A percentile compares a stretch with the other conserved stretches of the same genome.
Evolutionary conservation across 2,329 filamentous ascomycete genomes (phyloP).

Genomic region (Conoideocrella luteorostrata): DNA sequence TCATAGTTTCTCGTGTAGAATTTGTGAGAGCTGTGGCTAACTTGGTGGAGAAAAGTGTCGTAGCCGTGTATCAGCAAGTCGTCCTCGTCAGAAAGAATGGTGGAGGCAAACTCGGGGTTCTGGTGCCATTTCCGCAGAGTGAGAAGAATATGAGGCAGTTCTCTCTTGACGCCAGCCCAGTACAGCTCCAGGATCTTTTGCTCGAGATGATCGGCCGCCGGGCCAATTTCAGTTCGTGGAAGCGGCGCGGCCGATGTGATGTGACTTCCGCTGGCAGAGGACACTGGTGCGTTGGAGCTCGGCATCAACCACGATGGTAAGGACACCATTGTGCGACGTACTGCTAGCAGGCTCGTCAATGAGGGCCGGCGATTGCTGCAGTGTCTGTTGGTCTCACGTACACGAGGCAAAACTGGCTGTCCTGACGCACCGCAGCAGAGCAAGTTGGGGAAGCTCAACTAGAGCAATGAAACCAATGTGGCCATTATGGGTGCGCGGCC

Average conservation of each 20-base stretch:
- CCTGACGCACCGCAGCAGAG: no score
- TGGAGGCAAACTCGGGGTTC: slow-evolving; percentile 11
- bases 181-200: slow-evolving; percentile 20
- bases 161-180: slow-evolving; percentile 28
- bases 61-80: slow-evolving; percentile 28
- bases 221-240: slow-evolving; percentile 5
- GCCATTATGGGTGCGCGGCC: no score
- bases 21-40: slow-evolving; percentile 22
- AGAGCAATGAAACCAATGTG: no score
- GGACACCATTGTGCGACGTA: not conserved
- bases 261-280: slow-evolving; percentile 7
- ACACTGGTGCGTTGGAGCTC: not conserved
- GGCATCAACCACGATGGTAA: not conserved
- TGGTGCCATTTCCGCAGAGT: slow-evolving; percentile 28
- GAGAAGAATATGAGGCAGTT: slow-evolving; percentile 27
- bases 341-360: not conserved
- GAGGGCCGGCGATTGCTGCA: no score
- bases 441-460: no score
- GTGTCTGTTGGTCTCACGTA: no score
- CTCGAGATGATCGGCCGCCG: slow-evolving; percentile 6
- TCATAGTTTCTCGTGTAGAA: slow-evolving; percentile 20
- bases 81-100: slow-evolving; percentile 18
- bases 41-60: slow-evolving; percentile 32
- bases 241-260: slow-evolving; percentile 3
- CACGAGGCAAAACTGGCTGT: no score